Conservation (phyloP, 2,329 filamentous ascomycete genomes). For the Biscogniauxia sp. region DNA sequence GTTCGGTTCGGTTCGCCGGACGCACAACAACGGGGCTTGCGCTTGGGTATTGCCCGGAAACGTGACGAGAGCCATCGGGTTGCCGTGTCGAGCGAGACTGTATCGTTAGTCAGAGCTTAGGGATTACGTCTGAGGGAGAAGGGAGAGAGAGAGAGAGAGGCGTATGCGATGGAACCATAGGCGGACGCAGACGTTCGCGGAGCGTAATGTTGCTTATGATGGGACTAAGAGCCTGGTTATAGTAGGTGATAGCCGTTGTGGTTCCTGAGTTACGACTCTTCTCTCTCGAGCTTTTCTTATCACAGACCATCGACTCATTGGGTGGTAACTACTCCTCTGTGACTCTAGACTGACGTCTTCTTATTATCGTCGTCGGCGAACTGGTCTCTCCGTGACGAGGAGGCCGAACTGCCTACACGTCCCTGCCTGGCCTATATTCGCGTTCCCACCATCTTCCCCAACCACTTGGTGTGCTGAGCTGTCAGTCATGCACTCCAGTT, state of each 20-base stretch:
- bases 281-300: background rate
- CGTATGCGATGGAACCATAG: conserved; percentile 25
- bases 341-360: background rate
- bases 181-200: conserved; percentile 13
- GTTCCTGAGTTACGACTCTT: conserved; percentile 4
- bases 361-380: background rate
- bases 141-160: background rate
- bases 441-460: conserved; percentile 1
- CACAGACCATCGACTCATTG: background rate
- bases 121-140: background rate
- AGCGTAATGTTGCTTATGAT: conserved; percentile 20
- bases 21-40: background rate
- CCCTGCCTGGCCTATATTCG: background rate
- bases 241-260: conserved; percentile 23
- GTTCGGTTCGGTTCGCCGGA: background rate
- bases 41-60: background rate
- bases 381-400: conserved; percentile 12
- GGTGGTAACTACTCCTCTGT: background rate
- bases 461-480: conserved; percentile 22
- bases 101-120: background rate
- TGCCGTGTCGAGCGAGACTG: background rate
- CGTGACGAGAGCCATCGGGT: background rate
- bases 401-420: background rate
- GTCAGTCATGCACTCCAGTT: conserved; percentile 25
- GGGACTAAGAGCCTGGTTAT: conserved; percentile 20